These are phyloP conservation scores for Ceratocystis destructans DNA, from an alignment of 2,329 filamentous ascomycete species.

Conservation along the genomic window DNA sequence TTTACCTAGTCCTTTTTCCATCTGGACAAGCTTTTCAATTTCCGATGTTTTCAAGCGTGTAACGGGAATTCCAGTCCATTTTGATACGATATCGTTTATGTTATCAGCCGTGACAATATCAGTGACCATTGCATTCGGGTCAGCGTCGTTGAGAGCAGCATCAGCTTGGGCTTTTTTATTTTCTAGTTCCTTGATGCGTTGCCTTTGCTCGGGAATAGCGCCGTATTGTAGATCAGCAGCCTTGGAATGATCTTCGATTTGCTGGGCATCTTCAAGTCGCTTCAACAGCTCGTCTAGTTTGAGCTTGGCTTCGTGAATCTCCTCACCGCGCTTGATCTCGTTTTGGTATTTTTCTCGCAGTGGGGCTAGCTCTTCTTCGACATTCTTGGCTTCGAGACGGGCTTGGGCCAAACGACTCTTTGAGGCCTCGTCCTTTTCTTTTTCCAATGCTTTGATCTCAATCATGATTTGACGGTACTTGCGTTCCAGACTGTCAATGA, in stretches of 20 bases:
- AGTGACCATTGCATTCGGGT: slow-evolving; percentile 63
- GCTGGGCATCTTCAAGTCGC: slow-evolving; percentile 86
- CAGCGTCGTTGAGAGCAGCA: slow-evolving; percentile 44
- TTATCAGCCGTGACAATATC: slow-evolving; percentile 93
- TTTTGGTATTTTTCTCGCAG: slow-evolving; percentile 90
- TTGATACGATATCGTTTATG: slow-evolving; percentile 95
- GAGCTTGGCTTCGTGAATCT: slow-evolving; percentile 86
- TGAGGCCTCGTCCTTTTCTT: slow-evolving; percentile 90
- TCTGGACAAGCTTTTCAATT: slow-evolving; percentile 95
- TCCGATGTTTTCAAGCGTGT: slow-evolving; percentile 87
- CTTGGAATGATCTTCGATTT: slow-evolving; percentile 67
- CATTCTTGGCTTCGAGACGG: slow-evolving; percentile 81
- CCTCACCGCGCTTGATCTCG: slow-evolving; percentile 79
- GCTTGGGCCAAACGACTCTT: slow-evolving; percentile 69
- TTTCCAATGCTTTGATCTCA: slow-evolving; percentile 86
- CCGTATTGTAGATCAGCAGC: slow-evolving; percentile 95
- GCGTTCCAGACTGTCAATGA: slow-evolving; percentile 86
- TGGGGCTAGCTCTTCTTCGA: slow-evolving; percentile 82
- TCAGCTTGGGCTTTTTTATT: slow-evolving; percentile 67
- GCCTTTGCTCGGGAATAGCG: slow-evolving; percentile 83
- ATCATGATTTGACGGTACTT: slow-evolving; percentile 85
- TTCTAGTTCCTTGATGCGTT: slow-evolving; percentile 68
- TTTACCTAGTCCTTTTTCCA: slow-evolving; percentile 76
- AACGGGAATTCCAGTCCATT: slow-evolving; percentile 97
- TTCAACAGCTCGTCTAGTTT: slow-evolving; percentile 86